Percentiles rank a stretch among this genome's conserved stretches.
Evolutionary conservation across 179 eudicot genomes (phyloP).

Genomic region (Patellifolia procumbens): DNA sequence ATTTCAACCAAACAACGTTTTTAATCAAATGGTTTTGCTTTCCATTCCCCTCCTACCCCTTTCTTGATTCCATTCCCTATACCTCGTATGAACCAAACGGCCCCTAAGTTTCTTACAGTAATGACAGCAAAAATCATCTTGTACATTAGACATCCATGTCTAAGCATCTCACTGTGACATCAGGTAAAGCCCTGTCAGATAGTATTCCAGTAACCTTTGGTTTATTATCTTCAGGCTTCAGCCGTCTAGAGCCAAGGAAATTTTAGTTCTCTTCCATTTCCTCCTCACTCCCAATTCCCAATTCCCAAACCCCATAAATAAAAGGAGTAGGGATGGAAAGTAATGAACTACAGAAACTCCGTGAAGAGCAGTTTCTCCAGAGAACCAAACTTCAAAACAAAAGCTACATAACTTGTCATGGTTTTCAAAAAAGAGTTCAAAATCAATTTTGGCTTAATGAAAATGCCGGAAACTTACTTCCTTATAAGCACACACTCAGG

Average conservation of each 20-base stretch:
- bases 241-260: not conserved
- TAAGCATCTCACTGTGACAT: not conserved
- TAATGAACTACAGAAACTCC: not conserved
- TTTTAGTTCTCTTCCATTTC: not conserved
- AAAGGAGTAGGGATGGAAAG: not conserved
- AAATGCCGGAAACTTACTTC: not conserved
- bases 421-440: not conserved
- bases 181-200: not conserved
- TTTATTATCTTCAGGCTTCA: not conserved
- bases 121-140: not conserved
- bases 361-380: not conserved
- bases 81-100: no score
- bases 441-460: not conserved
- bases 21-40: no score
- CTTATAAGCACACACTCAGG: not conserved
- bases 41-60: no score
- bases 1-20: no score
- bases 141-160: not conserved
- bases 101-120: constrained; percentile 9
- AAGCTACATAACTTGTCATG: not conserved
- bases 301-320: not conserved
- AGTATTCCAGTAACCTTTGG: not conserved
- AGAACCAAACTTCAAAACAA: not conserved
- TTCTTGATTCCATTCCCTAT: no score
- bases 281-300: no score